A percentile compares a stretch with the other conserved stretches of the same genome.
Conservation (phyloP, 73 alveolate genomes). For the Paraurostyla sp. region DNA sequence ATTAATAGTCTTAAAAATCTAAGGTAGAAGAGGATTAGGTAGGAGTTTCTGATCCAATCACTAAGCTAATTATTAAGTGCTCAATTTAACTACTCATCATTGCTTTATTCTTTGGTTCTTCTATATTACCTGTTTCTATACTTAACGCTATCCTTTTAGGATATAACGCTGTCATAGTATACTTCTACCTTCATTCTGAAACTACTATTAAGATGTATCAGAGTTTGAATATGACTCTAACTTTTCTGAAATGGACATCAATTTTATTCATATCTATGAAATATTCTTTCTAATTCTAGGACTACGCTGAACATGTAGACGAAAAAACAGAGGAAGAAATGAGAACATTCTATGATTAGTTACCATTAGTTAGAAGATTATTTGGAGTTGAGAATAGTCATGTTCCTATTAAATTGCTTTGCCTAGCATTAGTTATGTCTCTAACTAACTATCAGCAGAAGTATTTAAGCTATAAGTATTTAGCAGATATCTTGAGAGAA, state of each 20-base stretch:
- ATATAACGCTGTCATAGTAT: background rate
- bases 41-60: background rate
- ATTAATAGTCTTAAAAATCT: background rate
- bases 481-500: conserved; percentile 9
- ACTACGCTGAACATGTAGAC: background rate
- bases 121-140: conserved; percentile 28
- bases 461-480: background rate
- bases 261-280: conserved; percentile 11
- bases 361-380: background rate
- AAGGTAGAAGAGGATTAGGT: background rate
- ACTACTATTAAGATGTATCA: background rate
- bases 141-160: conserved; percentile 10
- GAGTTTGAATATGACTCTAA: background rate
- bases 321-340: background rate
- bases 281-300: conserved; percentile 23
- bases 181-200: background rate
- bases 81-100: background rate
- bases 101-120: conserved; percentile 7
- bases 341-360: background rate
- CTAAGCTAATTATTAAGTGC: conserved; percentile 12
- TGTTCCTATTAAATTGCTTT: background rate
- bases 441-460: background rate
- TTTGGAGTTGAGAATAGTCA: conserved; percentile 23
- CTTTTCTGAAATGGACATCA: conserved; percentile 21
- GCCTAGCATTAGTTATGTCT: conserved; percentile 35